Percentiles rank a stretch among this genome's conserved stretches.
Conservation (phyloP, 1,284 basidiomycete species). For the Ustilago loliicola region DNA sequence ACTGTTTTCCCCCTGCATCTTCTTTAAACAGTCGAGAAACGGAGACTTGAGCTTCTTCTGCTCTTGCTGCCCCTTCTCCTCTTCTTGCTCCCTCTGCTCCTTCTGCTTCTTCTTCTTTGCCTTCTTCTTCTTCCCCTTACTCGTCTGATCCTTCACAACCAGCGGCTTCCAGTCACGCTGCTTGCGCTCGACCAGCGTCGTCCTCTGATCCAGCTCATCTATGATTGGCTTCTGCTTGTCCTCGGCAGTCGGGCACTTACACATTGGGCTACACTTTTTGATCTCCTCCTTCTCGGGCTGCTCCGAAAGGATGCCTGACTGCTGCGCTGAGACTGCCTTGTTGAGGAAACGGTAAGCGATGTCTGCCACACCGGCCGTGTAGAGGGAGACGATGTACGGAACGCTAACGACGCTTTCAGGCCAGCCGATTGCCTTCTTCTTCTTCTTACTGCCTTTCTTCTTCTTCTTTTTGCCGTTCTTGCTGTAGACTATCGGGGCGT, state of each 20-base stretch:
- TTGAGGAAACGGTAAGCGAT: slow-evolving; percentile 16
- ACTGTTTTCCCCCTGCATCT: not conserved
- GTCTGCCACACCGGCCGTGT: slow-evolving; percentile 6
- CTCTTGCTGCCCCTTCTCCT: not conserved
- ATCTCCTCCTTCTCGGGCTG: not conserved
- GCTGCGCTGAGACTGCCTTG: not conserved
- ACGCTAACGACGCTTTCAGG: slow-evolving; percentile 22
- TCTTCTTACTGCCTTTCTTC: not conserved
- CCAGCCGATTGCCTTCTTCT: slow-evolving; percentile 1
- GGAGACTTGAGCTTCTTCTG: not conserved
- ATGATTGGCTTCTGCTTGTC: not conserved
- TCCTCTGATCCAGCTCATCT: not conserved
- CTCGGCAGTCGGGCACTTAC: not conserved
- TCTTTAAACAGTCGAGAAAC: not conserved
- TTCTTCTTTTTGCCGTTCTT: not conserved
- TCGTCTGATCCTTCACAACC: slow-evolving; percentile 8
- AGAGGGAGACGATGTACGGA: slow-evolving; percentile 11
- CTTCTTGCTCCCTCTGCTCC: not conserved
- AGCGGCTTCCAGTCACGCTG: slow-evolving; percentile 26
- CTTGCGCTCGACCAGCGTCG: slow-evolving; percentile 19
- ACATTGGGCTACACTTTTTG: not conserved
- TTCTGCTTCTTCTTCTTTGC: not conserved
- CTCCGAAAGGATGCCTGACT: not conserved
- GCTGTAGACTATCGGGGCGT: slow-evolving; percentile 4
- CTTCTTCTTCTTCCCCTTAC: slow-evolving; percentile 5